phyloP scores from a whole-genome alignment of 768 basidiomycete species.

The Lactarius indigo region DNA sequence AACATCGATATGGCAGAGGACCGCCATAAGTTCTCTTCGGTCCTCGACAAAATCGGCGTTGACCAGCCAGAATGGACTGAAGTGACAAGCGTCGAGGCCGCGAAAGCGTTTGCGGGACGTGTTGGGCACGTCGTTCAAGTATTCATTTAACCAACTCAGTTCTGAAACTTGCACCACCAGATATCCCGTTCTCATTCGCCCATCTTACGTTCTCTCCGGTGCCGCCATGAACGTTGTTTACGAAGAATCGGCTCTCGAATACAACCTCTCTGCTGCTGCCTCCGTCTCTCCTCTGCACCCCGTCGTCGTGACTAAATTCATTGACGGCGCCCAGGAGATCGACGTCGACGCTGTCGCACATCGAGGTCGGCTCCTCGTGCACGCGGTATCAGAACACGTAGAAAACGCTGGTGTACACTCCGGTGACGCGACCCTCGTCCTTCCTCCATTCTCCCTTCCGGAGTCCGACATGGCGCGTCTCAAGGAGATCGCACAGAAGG shows the following conservation, averaged over 20 bases:
- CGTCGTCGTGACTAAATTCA: conserved; percentile 98
- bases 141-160: background rate
- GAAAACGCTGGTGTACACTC: conserved; percentile 99
- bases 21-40: conserved; percentile 97
- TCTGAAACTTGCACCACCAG: conserved; percentile 37
- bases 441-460: conserved; percentile 85
- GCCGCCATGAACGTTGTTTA: conserved; percentile 99
- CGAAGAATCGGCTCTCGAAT: conserved; percentile 83
- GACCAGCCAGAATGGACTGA: conserved; percentile 98
- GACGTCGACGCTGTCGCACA: conserved; percentile 97
- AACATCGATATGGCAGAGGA: conserved; percentile 98
- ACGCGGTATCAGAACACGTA: conserved; percentile 97
- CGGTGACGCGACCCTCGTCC: conserved; percentile 95
- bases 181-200: conserved; percentile 96
- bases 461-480: conserved; percentile 78
- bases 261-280: conserved; percentile 95
- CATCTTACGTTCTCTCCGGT: conserved; percentile 97
- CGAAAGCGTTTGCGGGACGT: conserved; percentile 84
- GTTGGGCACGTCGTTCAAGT: conserved; percentile 56
- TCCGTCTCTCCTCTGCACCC: conserved; percentile 96
- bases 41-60: conserved; percentile 90
- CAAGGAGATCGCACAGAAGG: conserved; percentile 92
- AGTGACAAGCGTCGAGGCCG: conserved; percentile 81
- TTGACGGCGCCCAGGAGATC: conserved; percentile 95
- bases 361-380: conserved; percentile 86